A percentile compares a stretch with the other conserved stretches of the same genome.
Conservation (phyloP, 371 early-diverging fungal genomes). For the Capniomyces stellatus region DNA sequence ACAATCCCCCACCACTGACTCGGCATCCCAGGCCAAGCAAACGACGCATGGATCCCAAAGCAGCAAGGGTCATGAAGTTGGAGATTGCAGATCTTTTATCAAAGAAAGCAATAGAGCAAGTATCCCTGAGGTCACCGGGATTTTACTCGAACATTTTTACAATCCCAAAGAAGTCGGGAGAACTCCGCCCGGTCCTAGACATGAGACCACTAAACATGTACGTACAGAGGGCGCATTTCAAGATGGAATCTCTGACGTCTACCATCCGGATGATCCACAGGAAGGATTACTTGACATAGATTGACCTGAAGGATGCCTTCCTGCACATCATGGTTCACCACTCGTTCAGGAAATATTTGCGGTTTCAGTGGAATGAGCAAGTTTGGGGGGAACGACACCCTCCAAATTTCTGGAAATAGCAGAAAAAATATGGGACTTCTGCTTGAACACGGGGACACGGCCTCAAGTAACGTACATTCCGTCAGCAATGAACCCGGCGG, state of each 20-base stretch:
- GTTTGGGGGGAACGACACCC: too few relatives aligned
- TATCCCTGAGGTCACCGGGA: not conserved
- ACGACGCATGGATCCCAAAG: too few relatives aligned
- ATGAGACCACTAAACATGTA: conserved; percentile 20
- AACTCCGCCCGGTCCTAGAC: conserved; percentile 14
- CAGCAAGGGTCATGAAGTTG: not conserved
- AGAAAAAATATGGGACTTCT: not conserved
- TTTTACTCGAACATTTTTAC: conserved; percentile 3
- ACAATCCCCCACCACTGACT: not conserved
- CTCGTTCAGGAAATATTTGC: conserved; percentile 21
- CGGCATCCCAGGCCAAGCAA: not conserved
- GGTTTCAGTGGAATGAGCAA: conserved; percentile 28
- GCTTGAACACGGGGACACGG: not conserved
- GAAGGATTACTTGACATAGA: conserved; percentile 18
- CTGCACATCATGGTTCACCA: conserved; percentile 19
- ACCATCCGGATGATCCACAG: conserved; percentile 12
- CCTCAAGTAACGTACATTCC: not conserved
- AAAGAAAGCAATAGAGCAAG: conserved; percentile 3
- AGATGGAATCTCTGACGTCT: conserved; percentile 17
- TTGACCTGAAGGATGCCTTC: conserved; percentile 23
- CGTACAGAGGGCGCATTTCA: conserved; percentile 13
- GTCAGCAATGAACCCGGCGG: not conserved
- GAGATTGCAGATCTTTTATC: not conserved
- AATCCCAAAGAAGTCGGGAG: conserved; percentile 4
- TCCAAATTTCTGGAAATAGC: not conserved